Evolutionary conservation across 176 grass and related monocot species (phyloP), one percentile per base, ranked within the genome.

Genomic region (Bromus sterilis): DNA sequence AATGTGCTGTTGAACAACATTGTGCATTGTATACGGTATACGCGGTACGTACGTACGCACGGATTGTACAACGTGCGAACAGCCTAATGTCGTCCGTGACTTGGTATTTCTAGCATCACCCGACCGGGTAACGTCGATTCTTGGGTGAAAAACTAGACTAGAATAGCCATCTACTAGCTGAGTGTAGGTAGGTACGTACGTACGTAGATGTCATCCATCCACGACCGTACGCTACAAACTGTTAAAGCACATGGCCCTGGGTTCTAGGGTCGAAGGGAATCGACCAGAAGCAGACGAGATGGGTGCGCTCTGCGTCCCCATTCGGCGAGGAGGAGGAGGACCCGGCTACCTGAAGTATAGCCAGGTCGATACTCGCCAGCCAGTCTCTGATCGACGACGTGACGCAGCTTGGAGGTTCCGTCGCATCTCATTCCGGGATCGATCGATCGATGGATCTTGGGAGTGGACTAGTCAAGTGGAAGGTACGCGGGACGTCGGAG

Each of bases 381-480:
- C 13, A 59, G 10, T 28, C 24, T 32, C 46, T 35, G 69, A 80
- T 44, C 44, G 77, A 51, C 44, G 77, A 51, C 48, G 18, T 1
- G 77, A 80, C 59, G 77, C 69, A 15, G 25, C 69, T 37, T 28
- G 44, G 20, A 43, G 58, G 84, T 28, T 67, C 59, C 71, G 35
- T 81, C 78, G 30, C 40, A 14, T 75, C 77, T 74, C 43, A 15
- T 13, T 34, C 29, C 4, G 10, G 1, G 21, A 21, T 6, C 3
- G 64, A 59, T 42, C 48, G 0, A 39, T 39, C 7, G 5, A 9
- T 39, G 1, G 0, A 39, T 39, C n/a, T n/a, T n/a, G n/a, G 8
- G 37, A 39, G 48, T 3, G 33, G 86, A 65, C 74, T 34, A 41
- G 74, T 87, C 86, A 59, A 70, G 44, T 66, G 25, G 7, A 55